Base-by-base conservation (phyloP, 1,284 basidiomycete species). In the Cryptococcus floricola region DNA sequence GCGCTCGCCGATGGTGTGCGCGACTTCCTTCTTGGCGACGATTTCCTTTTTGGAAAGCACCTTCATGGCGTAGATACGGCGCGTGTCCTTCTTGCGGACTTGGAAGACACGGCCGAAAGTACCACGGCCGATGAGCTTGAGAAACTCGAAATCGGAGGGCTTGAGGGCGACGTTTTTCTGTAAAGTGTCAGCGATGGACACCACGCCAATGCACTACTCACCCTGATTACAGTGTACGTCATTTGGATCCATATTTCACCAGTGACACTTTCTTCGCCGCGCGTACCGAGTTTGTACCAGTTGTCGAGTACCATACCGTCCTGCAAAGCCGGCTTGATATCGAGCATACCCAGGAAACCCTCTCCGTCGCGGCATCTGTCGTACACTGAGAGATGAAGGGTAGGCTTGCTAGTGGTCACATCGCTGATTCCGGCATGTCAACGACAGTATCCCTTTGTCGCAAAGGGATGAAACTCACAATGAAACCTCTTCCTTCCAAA, bases 21-120 rank as follows among this genome's bases (percentile, higher is more conserved):
- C 93, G 42, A 99, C 93, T 77, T 99, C 96, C 79, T 98, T 98
- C 82, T 98, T 98, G 47, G 91, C 91, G 56, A 98, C 87, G 68
- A 99, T 98, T 77, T 99, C 96, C 79, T 91, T 93, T 81, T 99
- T 99, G 39, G 90, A 94, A 38, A 99, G 83, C 49, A 98, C 91
- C 76, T 99, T 99, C 95, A 99, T 98, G 53, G 96, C 96, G 79
- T 98, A 99, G 80, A 99, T 98, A 51, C 96, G 89, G 76, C 91
- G 89, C 45, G 96, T 98, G 80, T 98, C 95, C 74, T 83, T 87
- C 80, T 98, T 98, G 59, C 95, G 89, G 41, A 98, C 95, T 78
- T 99, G 96, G 82, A 98, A 98, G 23, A 99, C 95, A 50, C 91
- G 88, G n/a, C 96, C 96, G 74, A 99, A 99, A 0, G 96, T 98